Evolutionary conservation across 495 filamentous ascomycete genomes (phyloP).

Genomic region (Evernia prunastri): DNA sequence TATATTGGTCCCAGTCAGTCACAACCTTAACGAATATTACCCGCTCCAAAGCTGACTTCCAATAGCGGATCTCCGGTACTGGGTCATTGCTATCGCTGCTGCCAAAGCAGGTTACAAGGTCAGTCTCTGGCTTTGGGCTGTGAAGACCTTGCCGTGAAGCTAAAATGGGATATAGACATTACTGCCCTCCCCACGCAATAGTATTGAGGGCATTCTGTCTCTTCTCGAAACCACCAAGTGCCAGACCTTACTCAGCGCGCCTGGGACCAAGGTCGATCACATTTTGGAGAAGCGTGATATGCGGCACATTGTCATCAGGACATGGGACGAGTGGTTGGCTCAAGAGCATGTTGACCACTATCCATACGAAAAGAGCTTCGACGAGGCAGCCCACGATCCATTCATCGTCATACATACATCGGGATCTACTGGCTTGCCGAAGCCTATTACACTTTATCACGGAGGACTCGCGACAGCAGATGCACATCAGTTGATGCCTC

Average conservation of each 20-base stretch:
- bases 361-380: slow-evolving; percentile 32
- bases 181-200: slow-evolving; percentile 29
- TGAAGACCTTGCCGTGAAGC: not conserved
- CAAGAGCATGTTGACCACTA: slow-evolving; percentile 23
- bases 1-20: slow-evolving; percentile 30
- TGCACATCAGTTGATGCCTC: slow-evolving; percentile 25
- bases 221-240: slow-evolving; percentile 26
- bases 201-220: slow-evolving; percentile 23
- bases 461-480: slow-evolving; percentile 44
- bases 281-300: slow-evolving; percentile 21
- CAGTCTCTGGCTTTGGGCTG: not conserved
- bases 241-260: slow-evolving; percentile 7
- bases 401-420: slow-evolving; percentile 52
- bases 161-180: slow-evolving; percentile 19
- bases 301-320: slow-evolving; percentile 27
- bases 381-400: slow-evolving; percentile 39
- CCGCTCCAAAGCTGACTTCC: not conserved
- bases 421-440: slow-evolving; percentile 52
- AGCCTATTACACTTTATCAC: slow-evolving; percentile 45
- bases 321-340: slow-evolving; percentile 28
- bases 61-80: slow-evolving; percentile 42
- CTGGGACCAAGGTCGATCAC: slow-evolving; percentile 6
- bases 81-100: slow-evolving; percentile 35
- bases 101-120: slow-evolving; percentile 30
- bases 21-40: no score